Conservation (phyloP, 257 asterid genomes). For the Petunia secreta region DNA sequence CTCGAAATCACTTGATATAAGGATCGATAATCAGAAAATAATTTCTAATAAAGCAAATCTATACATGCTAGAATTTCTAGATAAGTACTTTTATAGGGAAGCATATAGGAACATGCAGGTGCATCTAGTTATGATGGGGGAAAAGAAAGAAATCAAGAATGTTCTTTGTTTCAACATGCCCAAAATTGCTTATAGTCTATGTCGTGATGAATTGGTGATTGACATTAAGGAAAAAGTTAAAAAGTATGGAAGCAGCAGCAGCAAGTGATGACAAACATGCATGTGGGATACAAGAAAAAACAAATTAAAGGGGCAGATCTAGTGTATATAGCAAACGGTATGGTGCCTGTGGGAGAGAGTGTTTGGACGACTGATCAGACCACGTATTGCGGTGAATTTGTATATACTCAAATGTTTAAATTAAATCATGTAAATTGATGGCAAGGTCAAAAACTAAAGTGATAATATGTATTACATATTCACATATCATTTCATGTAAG, state of each 20-base stretch:
- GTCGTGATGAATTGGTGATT: background rate
- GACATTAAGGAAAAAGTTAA: background rate
- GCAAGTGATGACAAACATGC: background rate
- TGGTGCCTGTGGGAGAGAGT: background rate
- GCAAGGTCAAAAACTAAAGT: no score
- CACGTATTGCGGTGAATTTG: no score
- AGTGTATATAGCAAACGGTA: background rate
- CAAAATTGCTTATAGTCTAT: slow-evolving; percentile 24
- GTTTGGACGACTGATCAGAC: background rate
- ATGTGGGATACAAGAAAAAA: background rate
- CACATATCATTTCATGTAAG: no score
- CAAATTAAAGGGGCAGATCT: background rate
- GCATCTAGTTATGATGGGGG: background rate
- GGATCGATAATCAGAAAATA: no score
- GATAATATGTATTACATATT: no score
- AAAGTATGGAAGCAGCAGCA: background rate
- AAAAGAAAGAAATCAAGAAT: background rate
- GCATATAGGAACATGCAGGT: background rate
- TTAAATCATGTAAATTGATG: no score
- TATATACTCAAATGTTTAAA: no score
- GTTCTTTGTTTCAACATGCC: background rate
- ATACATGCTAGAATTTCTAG: background rate
- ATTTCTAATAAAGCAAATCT: no score
- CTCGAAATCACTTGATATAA: no score
- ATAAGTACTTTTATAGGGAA: background rate